Conservation (phyloP, 495 filamentous ascomycete genomes). For the Penicillium paxilli region DNA sequence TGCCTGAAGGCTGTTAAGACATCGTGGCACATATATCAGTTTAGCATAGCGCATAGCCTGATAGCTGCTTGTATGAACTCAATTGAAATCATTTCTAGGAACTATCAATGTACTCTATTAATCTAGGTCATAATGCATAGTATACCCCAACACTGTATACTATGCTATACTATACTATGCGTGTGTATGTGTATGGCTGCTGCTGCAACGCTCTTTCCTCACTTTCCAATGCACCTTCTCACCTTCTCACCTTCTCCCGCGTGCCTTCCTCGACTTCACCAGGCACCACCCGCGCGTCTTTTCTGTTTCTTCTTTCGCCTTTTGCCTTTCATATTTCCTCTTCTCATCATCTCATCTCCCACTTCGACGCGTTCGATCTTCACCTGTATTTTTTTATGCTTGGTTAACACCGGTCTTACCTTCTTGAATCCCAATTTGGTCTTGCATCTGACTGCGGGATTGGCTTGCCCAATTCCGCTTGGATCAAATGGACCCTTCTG, state of each 20-base stretch:
- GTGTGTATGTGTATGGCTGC: no score
- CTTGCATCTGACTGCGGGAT: slow-evolving; percentile 29
- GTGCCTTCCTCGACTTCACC: slow-evolving; percentile 1
- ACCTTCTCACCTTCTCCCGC: not conserved
- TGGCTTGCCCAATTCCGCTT: slow-evolving; percentile 6
- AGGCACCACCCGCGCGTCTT: not conserved
- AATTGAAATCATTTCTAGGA: no score
- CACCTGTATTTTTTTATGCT: not conserved
- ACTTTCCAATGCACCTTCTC: not conserved
- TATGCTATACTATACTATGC: no score
- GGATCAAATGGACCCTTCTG: slow-evolving; percentile 51
- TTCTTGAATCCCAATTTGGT: slow-evolving; percentile 8
- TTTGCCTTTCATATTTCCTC: not conserved
- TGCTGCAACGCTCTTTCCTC: not conserved
- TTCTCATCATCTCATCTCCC: not conserved
- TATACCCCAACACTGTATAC: no score
- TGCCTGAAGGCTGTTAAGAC: slow-evolving; percentile 44
- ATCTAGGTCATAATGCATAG: no score
- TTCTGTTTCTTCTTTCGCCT: not conserved
- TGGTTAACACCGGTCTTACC: not conserved
- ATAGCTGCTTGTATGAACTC: no score
- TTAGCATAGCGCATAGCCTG: no score
- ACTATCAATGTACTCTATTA: no score
- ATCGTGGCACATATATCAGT: slow-evolving; percentile 39
- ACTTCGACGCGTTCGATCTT: no score